Conservation (phyloP, 768 basidiomycete species). For the Exsudoporus frostii region DNA sequence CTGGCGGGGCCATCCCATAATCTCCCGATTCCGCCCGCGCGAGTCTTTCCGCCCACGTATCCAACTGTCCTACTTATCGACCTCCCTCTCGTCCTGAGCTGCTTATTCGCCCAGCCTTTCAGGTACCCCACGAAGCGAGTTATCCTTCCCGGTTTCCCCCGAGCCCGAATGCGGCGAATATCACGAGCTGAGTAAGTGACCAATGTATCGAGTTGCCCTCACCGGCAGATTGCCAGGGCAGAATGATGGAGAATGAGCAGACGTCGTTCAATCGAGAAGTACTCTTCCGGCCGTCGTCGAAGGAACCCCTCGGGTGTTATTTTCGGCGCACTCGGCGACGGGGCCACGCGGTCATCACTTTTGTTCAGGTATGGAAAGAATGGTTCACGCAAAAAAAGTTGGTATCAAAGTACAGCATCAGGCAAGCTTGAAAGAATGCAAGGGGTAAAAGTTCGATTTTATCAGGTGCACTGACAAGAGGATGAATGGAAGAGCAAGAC, state of each 20-base stretch:
- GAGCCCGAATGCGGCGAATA: slow-evolving; percentile 4
- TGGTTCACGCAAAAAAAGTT: background rate
- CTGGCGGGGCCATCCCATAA: slow-evolving; percentile 28
- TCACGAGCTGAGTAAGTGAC: background rate
- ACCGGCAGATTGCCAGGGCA: background rate
- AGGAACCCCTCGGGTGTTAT: background rate
- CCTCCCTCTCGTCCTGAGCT: background rate
- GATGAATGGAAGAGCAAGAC: background rate
- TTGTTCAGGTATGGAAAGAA: background rate
- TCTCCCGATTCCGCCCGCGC: slow-evolving; percentile 24
- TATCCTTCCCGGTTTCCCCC: slow-evolving; percentile 18
- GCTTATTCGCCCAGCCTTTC: background rate
- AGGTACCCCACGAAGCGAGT: background rate
- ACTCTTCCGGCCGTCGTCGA: background rate
- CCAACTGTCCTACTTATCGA: background rate
- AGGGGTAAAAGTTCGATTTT: background rate
- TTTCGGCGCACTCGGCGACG: background rate
- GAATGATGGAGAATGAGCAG: slow-evolving; percentile 3
- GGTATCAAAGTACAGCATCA: slow-evolving; percentile 1
- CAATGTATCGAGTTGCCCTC: background rate
- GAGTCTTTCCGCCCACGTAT: slow-evolving; percentile 19
- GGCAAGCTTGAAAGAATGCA: background rate
- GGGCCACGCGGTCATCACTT: background rate
- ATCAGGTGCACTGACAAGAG: background rate
- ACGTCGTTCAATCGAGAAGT: background rate